Evolutionary conservation across 345 rosid genomes (phyloP), one percentile per base, ranked within the genome.

Genomic region (Salix udensis): DNA sequence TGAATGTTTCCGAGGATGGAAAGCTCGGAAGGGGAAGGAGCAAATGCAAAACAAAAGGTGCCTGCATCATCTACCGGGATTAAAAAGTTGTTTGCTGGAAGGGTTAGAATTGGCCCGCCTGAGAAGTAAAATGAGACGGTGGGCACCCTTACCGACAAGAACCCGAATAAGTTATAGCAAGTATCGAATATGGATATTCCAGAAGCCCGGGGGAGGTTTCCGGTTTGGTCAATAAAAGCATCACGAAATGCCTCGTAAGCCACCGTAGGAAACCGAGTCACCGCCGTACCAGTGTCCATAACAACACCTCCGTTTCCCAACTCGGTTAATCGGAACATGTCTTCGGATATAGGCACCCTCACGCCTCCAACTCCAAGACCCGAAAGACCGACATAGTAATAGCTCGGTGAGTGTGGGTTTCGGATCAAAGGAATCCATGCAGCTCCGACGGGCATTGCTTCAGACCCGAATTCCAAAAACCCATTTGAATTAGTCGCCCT

Each of bases 241-340:
- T 93, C 91, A 0, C 99, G 90, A 44, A 96, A 91, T 0, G 95
- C 92, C 1, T 36, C 84, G 73, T 96, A 96, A 19, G 96, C 98
- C 1, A 11, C 65, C 19, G 86, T 75, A 0, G 99, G 99, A 10
- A 96, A 82, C 74, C 99, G 85, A 2, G 98, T 93, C 30, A 96
- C 99, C 3, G 99, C 98, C 0, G 99, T 96, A 11, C 99, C 99
- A 0, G 99, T 96, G 79, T 96, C 99, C 98, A 96, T 93, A 7
- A 96, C 99, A 15, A 96, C 99, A 1, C 99, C 99, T 0, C 97
- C 97, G 0, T 82, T 78, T 0, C 99, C 98, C 36, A 81, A 60
- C 34, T 92, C 95, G 0, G 80, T 82, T 0, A 93, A 18, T 15
- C 39, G 81, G 74, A 96, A 96, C 0, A 78, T 40, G 2, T 76